Evolutionary conservation across 371 early-diverging fungal genomes (phyloP).

Genomic region (Zancudomyces culisetae): DNA sequence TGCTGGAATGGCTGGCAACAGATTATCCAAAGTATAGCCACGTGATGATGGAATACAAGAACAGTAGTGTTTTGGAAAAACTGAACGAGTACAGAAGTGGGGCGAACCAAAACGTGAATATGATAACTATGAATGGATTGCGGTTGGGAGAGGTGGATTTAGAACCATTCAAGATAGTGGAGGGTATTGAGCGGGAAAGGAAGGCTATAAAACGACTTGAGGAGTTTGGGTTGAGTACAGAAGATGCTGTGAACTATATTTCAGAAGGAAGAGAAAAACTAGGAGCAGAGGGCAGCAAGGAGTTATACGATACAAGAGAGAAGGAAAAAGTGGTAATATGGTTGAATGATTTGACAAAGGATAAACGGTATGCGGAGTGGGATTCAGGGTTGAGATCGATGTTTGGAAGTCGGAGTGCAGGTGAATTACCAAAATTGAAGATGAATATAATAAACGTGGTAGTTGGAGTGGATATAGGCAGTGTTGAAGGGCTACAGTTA

Average conservation of each 20-base stretch:
- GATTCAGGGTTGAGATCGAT: slow-evolving; percentile 11
- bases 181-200: slow-evolving; percentile 25
- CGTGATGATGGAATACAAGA: slow-evolving; percentile 28
- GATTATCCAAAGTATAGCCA: slow-evolving; percentile 75
- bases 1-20: slow-evolving; percentile 42
- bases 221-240: slow-evolving; percentile 28
- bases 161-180: slow-evolving; percentile 19
- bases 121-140: slow-evolving; percentile 15
- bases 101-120: not conserved
- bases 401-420: not conserved
- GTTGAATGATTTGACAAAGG: slow-evolving; percentile 80
- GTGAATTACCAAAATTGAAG: not conserved
- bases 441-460: not conserved
- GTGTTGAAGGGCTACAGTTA: not conserved
- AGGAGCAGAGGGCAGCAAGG: slow-evolving; percentile 3
- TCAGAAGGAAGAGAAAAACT: not conserved
- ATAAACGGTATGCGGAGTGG: slow-evolving; percentile 53
- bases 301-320: slow-evolving; percentile 52
- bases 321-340: slow-evolving; percentile 36
- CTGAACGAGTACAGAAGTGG: not conserved
- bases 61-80: slow-evolving; percentile 8
- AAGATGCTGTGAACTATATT: slow-evolving; percentile 45
- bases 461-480: not conserved
- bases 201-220: slow-evolving; percentile 26
- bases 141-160: slow-evolving; percentile 6